Percentiles rank a stretch among this genome's conserved stretches.
These are phyloP conservation scores for Colletotrichum eremochloae DNA, from an alignment of 2,329 filamentous ascomycete species.

Conservation along the genomic window DNA sequence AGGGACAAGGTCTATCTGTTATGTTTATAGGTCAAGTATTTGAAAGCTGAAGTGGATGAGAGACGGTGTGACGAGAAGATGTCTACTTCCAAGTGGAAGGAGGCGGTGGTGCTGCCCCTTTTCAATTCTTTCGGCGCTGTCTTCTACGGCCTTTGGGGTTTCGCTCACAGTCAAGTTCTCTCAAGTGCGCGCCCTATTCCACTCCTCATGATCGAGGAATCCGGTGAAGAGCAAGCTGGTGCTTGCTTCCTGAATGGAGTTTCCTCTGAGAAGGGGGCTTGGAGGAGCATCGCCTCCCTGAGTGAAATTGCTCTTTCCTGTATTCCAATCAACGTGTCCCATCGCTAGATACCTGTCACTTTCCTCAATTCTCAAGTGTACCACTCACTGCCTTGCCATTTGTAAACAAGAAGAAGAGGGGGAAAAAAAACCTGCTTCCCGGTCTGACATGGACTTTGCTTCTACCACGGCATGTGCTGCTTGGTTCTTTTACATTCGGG, in stretches of 20 bases:
- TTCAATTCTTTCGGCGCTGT: background rate
- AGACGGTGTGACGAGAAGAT: background rate
- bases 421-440: background rate
- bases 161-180: background rate
- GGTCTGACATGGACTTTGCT: background rate
- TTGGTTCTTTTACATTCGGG: background rate
- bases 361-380: background rate
- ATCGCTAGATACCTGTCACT: background rate
- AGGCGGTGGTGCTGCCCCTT: background rate
- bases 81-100: background rate
- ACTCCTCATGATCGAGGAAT: background rate
- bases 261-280: background rate
- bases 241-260: background rate
- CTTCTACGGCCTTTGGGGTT: background rate
- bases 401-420: background rate
- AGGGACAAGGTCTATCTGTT: too few species aligned
- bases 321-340: constrained; percentile 1
- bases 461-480: background rate
- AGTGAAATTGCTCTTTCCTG: constrained; percentile 3
- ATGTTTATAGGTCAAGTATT: background rate
- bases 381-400: background rate
- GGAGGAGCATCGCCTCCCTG: background rate
- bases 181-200: background rate
- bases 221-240: background rate
- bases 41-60: background rate